These are phyloP conservation scores for Vitis rupestris DNA, from an alignment of 164 flowering plant genomes.

Conservation along the genomic window DNA sequence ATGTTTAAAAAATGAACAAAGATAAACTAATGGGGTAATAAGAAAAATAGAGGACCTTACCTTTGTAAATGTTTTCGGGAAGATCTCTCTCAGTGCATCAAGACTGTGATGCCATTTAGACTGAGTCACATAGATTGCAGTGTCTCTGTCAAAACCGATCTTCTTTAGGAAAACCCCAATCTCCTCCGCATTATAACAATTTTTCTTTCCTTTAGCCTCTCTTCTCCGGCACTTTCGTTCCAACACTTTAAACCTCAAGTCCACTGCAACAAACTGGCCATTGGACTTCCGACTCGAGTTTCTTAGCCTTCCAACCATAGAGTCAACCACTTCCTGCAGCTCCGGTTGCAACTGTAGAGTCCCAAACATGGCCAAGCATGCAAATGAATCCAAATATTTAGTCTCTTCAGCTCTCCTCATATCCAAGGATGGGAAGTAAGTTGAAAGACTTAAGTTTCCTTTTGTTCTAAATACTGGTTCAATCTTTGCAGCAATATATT, in stretches of 20 bases:
- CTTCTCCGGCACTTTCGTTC: no score
- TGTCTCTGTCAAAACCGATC: slow-evolving; percentile 65
- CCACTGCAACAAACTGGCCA: slow-evolving; percentile 9
- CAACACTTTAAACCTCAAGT: slow-evolving; percentile 1
- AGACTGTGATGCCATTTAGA: slow-evolving; percentile 78
- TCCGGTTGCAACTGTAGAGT: slow-evolving; percentile 8
- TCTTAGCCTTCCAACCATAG: slow-evolving; percentile 9
- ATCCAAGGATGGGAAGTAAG: slow-evolving; percentile 5
- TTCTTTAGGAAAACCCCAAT: slow-evolving; percentile 68
- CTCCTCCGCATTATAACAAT: slow-evolving; percentile 44
- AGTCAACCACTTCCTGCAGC: slow-evolving; percentile 8
- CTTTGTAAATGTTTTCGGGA: slow-evolving; percentile 90
- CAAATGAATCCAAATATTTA: background rate
- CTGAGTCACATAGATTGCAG: slow-evolving; percentile 78
- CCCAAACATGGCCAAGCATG: slow-evolving; percentile 6
- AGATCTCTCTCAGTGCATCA: slow-evolving; percentile 63
- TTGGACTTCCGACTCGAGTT: slow-evolving; percentile 6
- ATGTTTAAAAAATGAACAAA: background rate
- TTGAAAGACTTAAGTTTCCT: slow-evolving; percentile 1
- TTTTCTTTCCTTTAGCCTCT: no score
- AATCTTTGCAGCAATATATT: slow-evolving; percentile 6
- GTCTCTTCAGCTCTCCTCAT: slow-evolving; percentile 7
- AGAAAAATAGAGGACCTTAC: slow-evolving; percentile 26
- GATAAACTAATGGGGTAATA: background rate
- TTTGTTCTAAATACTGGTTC: background rate